Evolutionary conservation across 805 yeast genomes (phyloP), one percentile per base, ranked within the genome.

Genomic region (Metschnikowia proteae): DNA sequence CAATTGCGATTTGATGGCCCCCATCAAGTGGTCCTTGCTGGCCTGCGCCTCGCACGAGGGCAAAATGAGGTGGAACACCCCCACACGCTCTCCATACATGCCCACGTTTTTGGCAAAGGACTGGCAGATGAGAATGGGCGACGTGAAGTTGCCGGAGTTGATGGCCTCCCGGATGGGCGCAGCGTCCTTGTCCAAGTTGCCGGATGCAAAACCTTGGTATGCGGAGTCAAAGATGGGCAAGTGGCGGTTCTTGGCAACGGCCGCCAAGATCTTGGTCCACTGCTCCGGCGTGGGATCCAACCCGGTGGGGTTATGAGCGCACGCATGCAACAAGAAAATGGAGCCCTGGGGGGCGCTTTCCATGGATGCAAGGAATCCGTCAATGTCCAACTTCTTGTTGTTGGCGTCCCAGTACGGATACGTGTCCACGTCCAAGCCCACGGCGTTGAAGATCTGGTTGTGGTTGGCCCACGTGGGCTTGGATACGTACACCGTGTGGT

Each of bases 251-350:
- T 69, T 63, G 56, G 80, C 78, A 54, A 88, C 71, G 26, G 82
- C 84, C 38, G 77, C 75, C 40, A 88, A 75, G 46, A 94, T 84
- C 60, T 74, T 59, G 40, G 66, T 66, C 99, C 99, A 92, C 71
- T 92, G 86, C 45, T 79, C 86, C 50, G 75, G 73, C 2, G 86
- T 81, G 49, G 98, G 98, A 67, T 92, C 99, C 58, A 92, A 81
- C 37, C 98, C 99, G 23, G 98, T 92, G 51, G 99, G 98, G 68
- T 92, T 92, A 71, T 92, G 99, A 31, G 98, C 98, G 68, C 97
- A 91, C 3, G 98, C 90, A 65, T 92, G 99, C 51, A 92, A 75
- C 49, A 92, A 68, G 58, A 92, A 83, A 39, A 89, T 63, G 11
- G 96, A 88, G 43, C 96, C 96, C 6, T 66, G 64, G 47, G 85